Evolutionary conservation across 441 rosid genomes (phyloP).

Genomic region (Bocquillonia castaneifolia): DNA sequence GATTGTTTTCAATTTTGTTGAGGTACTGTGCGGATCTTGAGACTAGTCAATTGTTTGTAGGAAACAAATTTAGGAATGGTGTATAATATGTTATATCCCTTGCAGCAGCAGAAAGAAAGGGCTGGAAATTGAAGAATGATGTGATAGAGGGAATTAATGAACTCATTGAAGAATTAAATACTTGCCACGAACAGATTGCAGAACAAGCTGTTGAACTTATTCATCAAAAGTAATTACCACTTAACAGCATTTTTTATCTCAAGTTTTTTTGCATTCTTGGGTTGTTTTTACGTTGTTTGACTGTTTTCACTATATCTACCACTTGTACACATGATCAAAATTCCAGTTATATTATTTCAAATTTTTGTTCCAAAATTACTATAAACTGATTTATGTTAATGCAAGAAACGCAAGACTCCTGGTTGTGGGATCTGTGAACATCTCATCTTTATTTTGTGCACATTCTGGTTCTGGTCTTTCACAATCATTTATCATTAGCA

Average conservation of each 20-base stretch:
- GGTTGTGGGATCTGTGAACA: not conserved
- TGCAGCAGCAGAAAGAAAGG: conserved; percentile 85
- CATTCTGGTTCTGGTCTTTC: not conserved
- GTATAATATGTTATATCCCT: conserved; percentile 25
- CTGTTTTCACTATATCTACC: not conserved
- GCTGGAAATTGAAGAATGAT: conserved; percentile 88
- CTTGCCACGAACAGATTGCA: conserved; percentile 94
- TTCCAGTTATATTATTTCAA: not conserved
- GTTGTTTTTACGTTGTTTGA: not conserved
- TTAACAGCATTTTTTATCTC: not conserved
- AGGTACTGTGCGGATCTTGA: no score
- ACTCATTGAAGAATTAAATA: conserved; percentile 73
- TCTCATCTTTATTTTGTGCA: not conserved
- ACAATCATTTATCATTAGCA: not conserved
- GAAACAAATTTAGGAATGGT: not conserved
- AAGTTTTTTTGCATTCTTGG: not conserved
- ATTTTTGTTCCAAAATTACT: not conserved
- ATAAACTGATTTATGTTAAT: not conserved
- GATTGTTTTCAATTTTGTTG: no score
- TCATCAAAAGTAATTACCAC: conserved; percentile 77
- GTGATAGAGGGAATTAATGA: conserved; percentile 95
- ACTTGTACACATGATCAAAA: not conserved
- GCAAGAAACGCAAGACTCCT: not conserved
- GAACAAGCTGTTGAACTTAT: conserved; percentile 98
- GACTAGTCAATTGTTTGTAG: no score